A percentile compares a stretch with the other conserved stretches of the same genome.
Conservation (phyloP, 2,329 filamentous ascomycete species). For the Pseudogymnoascus sp. region DNA sequence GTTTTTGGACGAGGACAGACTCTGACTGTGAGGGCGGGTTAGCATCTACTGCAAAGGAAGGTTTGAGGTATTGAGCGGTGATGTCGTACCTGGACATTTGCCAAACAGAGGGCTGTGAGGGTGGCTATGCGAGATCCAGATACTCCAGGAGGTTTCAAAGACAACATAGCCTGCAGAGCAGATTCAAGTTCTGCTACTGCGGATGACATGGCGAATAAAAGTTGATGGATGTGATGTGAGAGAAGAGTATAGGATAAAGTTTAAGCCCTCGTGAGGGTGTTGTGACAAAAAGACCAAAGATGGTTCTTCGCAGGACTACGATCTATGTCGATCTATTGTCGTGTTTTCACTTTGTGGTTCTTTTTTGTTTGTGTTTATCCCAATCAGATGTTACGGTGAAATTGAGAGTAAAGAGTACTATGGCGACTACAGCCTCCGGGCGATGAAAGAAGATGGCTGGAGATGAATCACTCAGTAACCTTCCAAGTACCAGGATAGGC, state of each 20-base stretch:
- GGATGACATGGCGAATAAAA: slow-evolving; percentile 54
- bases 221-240: not conserved
- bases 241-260: slow-evolving; percentile 16
- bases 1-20: slow-evolving; percentile 88
- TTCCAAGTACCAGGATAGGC: not conserved
- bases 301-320: slow-evolving; percentile 12
- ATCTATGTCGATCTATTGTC: slow-evolving; percentile 12
- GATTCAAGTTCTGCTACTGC: slow-evolving; percentile 86
- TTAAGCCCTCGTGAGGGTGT: not conserved
- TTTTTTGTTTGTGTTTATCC: not conserved
- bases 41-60: slow-evolving; percentile 14
- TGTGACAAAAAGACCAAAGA: slow-evolving; percentile 9
- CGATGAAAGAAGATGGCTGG: slow-evolving; percentile 1
- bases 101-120: slow-evolving; percentile 80
- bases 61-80: slow-evolving; percentile 20
- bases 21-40: slow-evolving; percentile 61
- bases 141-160: slow-evolving; percentile 85
- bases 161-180: slow-evolving; percentile 84
- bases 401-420: not conserved
- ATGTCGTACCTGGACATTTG: slow-evolving; percentile 72
- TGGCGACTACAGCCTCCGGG: slow-evolving; percentile 6
- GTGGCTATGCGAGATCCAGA: slow-evolving; percentile 85
- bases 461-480: slow-evolving; percentile 7
- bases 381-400: slow-evolving; percentile 7
- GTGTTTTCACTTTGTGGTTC: not conserved